phyloP scores from a whole-genome alignment of 345 rosid species.

The Xanthoceras sorbifolium region DNA sequence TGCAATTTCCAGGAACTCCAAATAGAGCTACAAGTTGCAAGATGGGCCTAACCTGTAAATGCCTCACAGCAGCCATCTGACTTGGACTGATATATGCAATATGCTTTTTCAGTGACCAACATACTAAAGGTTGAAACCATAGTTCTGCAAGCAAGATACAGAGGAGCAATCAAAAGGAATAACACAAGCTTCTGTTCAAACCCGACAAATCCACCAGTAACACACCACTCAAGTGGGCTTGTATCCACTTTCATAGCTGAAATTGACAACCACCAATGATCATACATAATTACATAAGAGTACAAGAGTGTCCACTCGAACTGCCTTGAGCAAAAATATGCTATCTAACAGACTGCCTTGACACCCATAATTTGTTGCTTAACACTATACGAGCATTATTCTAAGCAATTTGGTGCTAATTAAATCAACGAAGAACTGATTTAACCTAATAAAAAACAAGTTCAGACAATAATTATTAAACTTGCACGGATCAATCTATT shows the following conservation, averaged over 20 bases:
- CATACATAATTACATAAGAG: neutral
- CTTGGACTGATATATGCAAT: neutral
- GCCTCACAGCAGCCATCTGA: neutral
- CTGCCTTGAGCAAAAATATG: too few species aligned
- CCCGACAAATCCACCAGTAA: slow-evolving; percentile 6
- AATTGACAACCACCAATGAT: slow-evolving; percentile 1
- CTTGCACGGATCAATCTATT: neutral
- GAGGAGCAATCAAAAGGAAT: neutral
- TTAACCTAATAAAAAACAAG: too few species aligned
- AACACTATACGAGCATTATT: neutral
- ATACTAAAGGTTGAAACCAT: neutral
- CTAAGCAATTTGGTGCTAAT: neutral
- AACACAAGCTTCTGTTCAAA: neutral
- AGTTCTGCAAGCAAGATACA: neutral
- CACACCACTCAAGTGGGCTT: neutral
- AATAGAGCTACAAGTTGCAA: neutral
- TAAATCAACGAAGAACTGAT: neutral
- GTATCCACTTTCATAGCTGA: neutral
- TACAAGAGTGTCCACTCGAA: neutral
- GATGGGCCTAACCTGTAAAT: neutral
- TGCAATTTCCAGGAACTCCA: neutral
- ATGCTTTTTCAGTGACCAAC: neutral
- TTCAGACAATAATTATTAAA: too few species aligned
- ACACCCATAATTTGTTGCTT: neutral
- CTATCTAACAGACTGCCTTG: neutral